Evolutionary conservation across 2,329 filamentous ascomycete species (phyloP).

Genomic region (Fusarium subtropicale): DNA sequence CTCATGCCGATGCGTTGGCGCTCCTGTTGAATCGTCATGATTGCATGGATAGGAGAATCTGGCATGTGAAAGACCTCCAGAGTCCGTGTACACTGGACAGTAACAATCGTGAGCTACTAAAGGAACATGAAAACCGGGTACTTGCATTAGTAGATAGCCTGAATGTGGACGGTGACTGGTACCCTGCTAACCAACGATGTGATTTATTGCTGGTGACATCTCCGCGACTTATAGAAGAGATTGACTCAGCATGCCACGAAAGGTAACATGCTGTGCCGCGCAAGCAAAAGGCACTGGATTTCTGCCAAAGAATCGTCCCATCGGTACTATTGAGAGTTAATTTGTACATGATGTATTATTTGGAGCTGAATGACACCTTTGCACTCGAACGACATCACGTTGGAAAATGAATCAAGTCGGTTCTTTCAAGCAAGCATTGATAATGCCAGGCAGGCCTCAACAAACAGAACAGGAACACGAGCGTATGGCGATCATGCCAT

Average conservation of each 20-base stretch:
- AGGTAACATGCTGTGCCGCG: slow-evolving; percentile 2
- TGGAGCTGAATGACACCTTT: slow-evolving; percentile 3
- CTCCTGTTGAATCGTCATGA: slow-evolving; percentile 18
- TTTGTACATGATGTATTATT: background rate
- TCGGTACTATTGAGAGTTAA: slow-evolving; percentile 2
- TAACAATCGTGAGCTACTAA: background rate
- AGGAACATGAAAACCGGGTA: slow-evolving; percentile 3
- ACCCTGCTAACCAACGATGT: slow-evolving; percentile 5
- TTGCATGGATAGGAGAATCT: background rate
- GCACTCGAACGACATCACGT: slow-evolving; percentile 1
- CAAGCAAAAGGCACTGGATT: background rate
- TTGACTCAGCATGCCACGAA: background rate
- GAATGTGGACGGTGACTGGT: slow-evolving; percentile 8
- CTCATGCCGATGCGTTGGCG: slow-evolving; percentile 19
- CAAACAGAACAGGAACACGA: slow-evolving; percentile 1
- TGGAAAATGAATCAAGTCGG: background rate
- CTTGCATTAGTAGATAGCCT: slow-evolving; percentile 15
- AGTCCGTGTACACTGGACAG: background rate
- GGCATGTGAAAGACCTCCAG: slow-evolving; percentile 21
- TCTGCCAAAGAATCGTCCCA: background rate
- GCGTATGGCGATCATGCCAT: background rate
- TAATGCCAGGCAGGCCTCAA: slow-evolving; percentile 1
- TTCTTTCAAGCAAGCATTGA: background rate
- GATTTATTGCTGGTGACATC: background rate
- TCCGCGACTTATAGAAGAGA: background rate